Percentiles rank a stretch among this genome's conserved stretches.
Evolutionary conservation across 1,284 basidiomycete genomes (phyloP).

Genomic region (Boletus coffeatus): DNA sequence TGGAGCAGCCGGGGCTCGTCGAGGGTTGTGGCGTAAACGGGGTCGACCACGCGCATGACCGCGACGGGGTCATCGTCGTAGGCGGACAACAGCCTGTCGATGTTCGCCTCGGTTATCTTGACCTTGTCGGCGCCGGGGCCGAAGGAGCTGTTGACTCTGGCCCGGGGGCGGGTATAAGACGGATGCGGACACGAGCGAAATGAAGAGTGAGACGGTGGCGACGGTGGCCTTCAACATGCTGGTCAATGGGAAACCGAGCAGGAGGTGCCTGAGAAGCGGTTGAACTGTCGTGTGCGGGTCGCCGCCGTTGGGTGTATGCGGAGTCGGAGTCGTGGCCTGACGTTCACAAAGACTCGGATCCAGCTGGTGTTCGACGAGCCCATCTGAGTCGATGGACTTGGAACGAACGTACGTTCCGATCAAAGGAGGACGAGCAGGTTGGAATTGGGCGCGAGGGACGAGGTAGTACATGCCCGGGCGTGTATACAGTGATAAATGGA

Average conservation of each 20-base stretch:
- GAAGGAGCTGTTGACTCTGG: constrained; percentile 2
- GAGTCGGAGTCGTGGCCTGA: constrained; percentile 5
- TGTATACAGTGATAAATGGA: constrained; percentile 46
- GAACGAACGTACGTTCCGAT: constrained; percentile 90
- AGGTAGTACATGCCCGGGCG: constrained; percentile 33
- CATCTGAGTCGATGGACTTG: constrained; percentile 60
- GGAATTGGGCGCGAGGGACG: constrained; percentile 56
- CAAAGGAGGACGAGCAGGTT: constrained; percentile 70
- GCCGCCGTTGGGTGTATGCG: too few relatives aligned
- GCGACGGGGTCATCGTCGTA: constrained; percentile 17
- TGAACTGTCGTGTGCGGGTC: neutral
- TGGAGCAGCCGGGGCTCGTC: constrained; percentile 20
- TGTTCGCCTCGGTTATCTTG: neutral
- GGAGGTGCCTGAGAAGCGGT: neutral
- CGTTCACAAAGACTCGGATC: constrained; percentile 17
- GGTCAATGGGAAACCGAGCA: neutral
- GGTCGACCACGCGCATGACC: constrained; percentile 19
- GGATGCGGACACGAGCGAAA: constrained; percentile 2
- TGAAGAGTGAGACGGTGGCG: neutral
- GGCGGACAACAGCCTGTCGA: constrained; percentile 6
- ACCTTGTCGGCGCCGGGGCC: neutral
- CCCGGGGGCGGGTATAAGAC: neutral
- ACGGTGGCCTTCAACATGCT: neutral
- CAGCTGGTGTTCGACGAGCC: constrained; percentile 73
- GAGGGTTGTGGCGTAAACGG: constrained; percentile 12